Percentiles rank a stretch among this genome's conserved stretches.
phyloP scores from a whole-genome alignment of 2,329 filamentous ascomycete species.

The Xylariaceae sp. region DNA sequence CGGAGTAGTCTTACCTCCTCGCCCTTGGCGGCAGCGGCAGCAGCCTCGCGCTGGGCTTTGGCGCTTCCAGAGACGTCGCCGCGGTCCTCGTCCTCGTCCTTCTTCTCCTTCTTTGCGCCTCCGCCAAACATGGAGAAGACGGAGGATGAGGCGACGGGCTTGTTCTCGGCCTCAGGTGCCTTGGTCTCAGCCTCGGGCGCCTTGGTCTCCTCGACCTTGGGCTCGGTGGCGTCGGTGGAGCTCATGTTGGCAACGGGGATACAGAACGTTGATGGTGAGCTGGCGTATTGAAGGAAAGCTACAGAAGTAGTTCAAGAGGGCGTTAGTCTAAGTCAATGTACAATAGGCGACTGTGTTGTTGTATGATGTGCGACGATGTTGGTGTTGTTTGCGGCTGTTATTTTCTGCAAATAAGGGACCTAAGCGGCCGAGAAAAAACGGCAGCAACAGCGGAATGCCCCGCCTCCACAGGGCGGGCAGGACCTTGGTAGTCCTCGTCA shows the following conservation, averaged over 20 bases:
- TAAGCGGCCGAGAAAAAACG: not conserved
- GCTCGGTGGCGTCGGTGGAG: constrained; percentile 47
- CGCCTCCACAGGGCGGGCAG: not conserved
- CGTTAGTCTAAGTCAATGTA: too few relatives aligned
- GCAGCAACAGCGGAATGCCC: constrained; percentile 1
- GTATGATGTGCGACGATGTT: not conserved
- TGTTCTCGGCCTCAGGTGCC: too few relatives aligned
- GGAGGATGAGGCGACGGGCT: constrained; percentile 52
- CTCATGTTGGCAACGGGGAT: constrained; percentile 38
- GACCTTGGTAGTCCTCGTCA: not conserved
- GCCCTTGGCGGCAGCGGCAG: constrained; percentile 50
- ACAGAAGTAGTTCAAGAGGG: not conserved
- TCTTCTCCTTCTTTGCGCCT: constrained; percentile 95
- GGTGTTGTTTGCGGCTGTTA: not conserved
- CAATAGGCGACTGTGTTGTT: too few relatives aligned
- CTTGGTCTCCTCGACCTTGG: constrained; percentile 51
- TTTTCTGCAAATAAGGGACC: not conserved
- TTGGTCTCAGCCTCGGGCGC: constrained; percentile 35
- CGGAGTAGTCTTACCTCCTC: constrained; percentile 43
- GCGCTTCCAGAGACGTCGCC: constrained; percentile 86
- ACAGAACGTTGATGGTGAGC: not conserved
- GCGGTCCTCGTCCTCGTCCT: constrained; percentile 74
- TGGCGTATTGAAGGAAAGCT: not conserved
- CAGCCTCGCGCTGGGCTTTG: constrained; percentile 69
- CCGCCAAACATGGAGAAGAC: constrained; percentile 99